Conservation (phyloP, 2,329 filamentous ascomycete genomes). For the Xylariomycetidae sp. region DNA sequence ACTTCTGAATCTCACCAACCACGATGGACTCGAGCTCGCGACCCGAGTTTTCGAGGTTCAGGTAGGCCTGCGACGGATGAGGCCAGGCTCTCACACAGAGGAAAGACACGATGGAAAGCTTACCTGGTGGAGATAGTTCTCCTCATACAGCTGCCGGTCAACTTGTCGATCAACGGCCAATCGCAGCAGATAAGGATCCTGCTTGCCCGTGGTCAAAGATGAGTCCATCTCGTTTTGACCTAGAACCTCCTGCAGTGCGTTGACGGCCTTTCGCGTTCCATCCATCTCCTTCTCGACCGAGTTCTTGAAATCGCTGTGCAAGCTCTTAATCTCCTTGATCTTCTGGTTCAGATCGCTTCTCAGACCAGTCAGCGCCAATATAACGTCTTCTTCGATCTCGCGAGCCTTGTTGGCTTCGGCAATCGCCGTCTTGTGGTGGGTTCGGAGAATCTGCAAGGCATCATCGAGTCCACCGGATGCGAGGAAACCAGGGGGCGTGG, state of each 20-base stretch:
- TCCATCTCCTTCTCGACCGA: slow-evolving; percentile 95
- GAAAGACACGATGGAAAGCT: too few species aligned
- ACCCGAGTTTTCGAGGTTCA: slow-evolving; percentile 90
- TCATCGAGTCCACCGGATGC: slow-evolving; percentile 80
- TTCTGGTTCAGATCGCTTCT: slow-evolving; percentile 88
- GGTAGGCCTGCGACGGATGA: slow-evolving; percentile 60
- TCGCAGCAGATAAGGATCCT: slow-evolving; percentile 85
- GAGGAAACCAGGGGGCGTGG: slow-evolving; percentile 70
- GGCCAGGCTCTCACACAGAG: too few species aligned
- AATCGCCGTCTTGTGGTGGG: slow-evolving; percentile 76
- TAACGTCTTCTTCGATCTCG: slow-evolving; percentile 88
- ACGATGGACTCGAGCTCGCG: slow-evolving; percentile 94
- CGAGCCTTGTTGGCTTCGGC: slow-evolving; percentile 79
- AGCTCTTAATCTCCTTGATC: slow-evolving; percentile 94
- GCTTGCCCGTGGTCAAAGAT: slow-evolving; percentile 70
- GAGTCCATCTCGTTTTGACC: slow-evolving; percentile 75
- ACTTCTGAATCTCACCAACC: slow-evolving; percentile 95
- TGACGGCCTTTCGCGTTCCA: slow-evolving; percentile 69
- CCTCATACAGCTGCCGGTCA: slow-evolving; percentile 89
- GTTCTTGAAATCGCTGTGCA: slow-evolving; percentile 95
- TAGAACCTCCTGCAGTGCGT: slow-evolving; percentile 73
- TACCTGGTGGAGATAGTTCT: slow-evolving; percentile 92
- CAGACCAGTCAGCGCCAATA: slow-evolving; percentile 77
- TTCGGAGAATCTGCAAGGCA: slow-evolving; percentile 71
- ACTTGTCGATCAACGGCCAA: slow-evolving; percentile 84